These are phyloP conservation scores for Arthrinium phaeospermum DNA, from an alignment of 2,329 filamentous ascomycete species.

Conservation along the genomic window DNA sequence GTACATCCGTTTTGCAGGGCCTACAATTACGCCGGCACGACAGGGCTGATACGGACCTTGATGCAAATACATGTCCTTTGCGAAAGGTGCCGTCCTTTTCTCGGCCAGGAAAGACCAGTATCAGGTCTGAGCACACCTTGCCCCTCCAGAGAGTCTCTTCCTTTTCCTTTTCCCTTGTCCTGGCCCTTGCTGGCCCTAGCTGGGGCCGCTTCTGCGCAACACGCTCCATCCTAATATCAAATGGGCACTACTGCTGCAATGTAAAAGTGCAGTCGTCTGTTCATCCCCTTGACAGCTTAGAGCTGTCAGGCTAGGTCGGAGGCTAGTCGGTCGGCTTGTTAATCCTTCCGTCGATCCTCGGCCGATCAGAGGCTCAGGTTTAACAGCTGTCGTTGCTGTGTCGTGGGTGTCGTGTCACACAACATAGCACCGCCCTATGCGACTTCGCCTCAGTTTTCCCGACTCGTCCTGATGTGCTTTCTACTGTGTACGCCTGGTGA, in stretches of 20 bases:
- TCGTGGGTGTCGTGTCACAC: neutral
- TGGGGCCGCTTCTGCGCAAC: neutral
- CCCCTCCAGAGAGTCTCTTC: neutral
- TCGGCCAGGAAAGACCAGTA: neutral
- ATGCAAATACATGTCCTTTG: neutral
- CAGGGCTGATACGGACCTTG: neutral
- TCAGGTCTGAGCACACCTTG: slow-evolving; percentile 7
- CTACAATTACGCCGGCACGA: neutral
- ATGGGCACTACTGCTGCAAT: slow-evolving; percentile 3
- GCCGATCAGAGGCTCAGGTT: neutral
- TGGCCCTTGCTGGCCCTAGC: neutral
- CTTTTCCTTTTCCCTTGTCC: neutral
- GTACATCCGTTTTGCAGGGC: neutral
- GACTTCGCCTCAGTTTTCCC: slow-evolving; percentile 9
- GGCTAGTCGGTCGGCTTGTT: neutral
- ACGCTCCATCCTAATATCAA: neutral
- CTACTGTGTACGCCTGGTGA: neutral
- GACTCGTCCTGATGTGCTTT: neutral
- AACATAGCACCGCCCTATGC: neutral
- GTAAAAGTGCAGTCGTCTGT: slow-evolving; percentile 4
- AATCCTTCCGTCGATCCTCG: neutral
- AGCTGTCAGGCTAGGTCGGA: neutral
- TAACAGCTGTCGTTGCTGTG: neutral
- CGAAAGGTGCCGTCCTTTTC: neutral
- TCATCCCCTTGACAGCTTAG: neutral